These are phyloP conservation scores for Xylaria sp. DNA, from an alignment of 2,329 filamentous ascomycete genomes.

Conservation along the genomic window DNA sequence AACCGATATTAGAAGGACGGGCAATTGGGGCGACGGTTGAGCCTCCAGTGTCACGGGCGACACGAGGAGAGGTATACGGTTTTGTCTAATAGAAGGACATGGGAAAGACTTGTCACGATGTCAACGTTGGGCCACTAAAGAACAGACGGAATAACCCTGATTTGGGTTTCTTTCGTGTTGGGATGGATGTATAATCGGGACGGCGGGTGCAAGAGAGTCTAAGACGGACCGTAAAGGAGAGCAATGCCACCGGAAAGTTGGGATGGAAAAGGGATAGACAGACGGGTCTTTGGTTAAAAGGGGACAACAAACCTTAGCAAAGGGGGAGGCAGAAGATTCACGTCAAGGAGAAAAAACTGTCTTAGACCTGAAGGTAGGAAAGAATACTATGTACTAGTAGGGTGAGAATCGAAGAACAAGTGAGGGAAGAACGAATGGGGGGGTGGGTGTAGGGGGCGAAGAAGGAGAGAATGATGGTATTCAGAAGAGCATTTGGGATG, in stretches of 20 bases:
- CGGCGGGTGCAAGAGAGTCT: conserved; percentile 31
- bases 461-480: conserved; percentile 46
- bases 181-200: conserved; percentile 32
- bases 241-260: conserved; percentile 34
- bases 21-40: conserved; percentile 39
- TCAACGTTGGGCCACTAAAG: conserved; percentile 37
- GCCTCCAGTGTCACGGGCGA: conserved; percentile 46
- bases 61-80: conserved; percentile 41
- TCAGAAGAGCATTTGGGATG: conserved; percentile 47
- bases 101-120: conserved; percentile 40
- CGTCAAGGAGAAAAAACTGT: conserved; percentile 43
- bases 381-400: conserved; percentile 47
- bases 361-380: conserved; percentile 32
- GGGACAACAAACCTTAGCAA: conserved; percentile 36
- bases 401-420: conserved; percentile 45
- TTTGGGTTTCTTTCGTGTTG: conserved; percentile 35
- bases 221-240: conserved; percentile 37
- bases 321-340: conserved; percentile 38
- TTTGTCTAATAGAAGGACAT: conserved; percentile 45
- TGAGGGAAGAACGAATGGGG: conserved; percentile 45
- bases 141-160: conserved; percentile 35
- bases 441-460: conserved; percentile 41
- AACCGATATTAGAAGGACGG: conserved; percentile 38
- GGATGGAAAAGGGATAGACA: conserved; percentile 40
- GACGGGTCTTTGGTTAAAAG: conserved; percentile 33